Base-by-base conservation (phyloP, 2,329 filamentous ascomycete species). In the Cercospora sp. region DNA sequence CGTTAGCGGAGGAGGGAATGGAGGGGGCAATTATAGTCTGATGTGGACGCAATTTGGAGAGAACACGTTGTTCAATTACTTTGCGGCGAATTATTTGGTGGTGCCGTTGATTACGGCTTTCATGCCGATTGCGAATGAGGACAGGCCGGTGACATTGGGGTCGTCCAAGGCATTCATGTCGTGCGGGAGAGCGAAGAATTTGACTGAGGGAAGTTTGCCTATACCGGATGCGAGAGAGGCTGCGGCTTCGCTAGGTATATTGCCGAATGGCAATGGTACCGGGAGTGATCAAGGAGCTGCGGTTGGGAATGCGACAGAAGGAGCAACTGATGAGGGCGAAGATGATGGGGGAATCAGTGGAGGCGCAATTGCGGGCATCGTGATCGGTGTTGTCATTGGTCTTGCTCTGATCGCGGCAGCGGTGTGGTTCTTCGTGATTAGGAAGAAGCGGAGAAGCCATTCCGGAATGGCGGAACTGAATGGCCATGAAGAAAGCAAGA, bases 41-140 rank as follows among this genome's bases (percentile, higher is more conserved):
- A 65, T 69, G 62, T 69, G 68, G 68, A 62, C 65, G 13, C 61
- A 68, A 36, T 69, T 61, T 18, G 68, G 65, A 16, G 59, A 58
- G 8, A 57, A 33, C 12, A 61, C 36, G 9, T 23, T 42, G 16
- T 42, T 28, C 18, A 67, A 40, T 33, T 69, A 69, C 51, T 48
- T 55, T 33, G 28, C 42, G 18, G 68, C 64, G 2, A 67, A 67
- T 26, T 69, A 62, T 23, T 62, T 67, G n/a, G 36, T 63, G 12
- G 57, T 48, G 7, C 60, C 68, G 6, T 13, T 69, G n/a, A 64
- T 69, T 13, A 69, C 68, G 31, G 64, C 65, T 12, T 69, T 69
- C 40, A 62, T 69, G 53, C 68, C 68, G n/a, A 69, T 69, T 33
- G 68, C 68, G 12, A 48, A 69, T 53, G 31, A 30, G 33, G 42